Base-by-base conservation (phyloP, 1,139 yeast genomes). In the Geotrichum candidum region DNA sequence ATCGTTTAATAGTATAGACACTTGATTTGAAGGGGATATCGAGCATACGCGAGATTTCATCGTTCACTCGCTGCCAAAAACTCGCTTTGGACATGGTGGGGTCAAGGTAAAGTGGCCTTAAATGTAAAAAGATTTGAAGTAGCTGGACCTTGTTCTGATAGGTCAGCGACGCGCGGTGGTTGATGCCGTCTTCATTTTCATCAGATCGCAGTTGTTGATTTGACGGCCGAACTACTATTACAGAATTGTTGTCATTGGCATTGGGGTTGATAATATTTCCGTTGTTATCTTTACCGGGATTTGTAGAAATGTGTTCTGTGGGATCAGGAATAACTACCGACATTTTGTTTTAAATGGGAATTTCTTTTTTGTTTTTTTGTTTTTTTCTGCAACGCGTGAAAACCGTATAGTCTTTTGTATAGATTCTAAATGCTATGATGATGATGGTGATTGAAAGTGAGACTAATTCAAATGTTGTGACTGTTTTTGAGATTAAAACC, bases 21-120 rank as follows among this genome's bases (percentile, higher is more conserved):
- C 61, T 59, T 13, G 61, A 59, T 52, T 55, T 59, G 56, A 59
- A 59, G 2, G 61, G 61, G 50, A 55, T 15, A 18, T 50, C 38
- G 7, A 59, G 41, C 22, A 51, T 52, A 13, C 56, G 56, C 27
- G 58, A 55, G 33, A 59, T 59, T 4, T 51, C 54, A 18, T 41
- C 48, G 55, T 59, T 59, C 18, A 59, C 52, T 22, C 58, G 58
- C 22, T 46, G 38, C 61, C 61, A 59, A 41, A 59, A 59, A 18
- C 45, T 29, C 22, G 61, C 38, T 33, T 59, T 59, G 9, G 61
- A 54, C 23, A 59, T 53, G 41, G 58, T 51, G 11, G 61, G 61
- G 35, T 59, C 61, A 35, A 59, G 48, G 48, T 59, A 59, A 13
- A 55, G 52, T 18, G 58, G 54, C 13, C 59, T 51, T 11, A 56